A percentile compares a stretch with the other conserved stretches of the same genome.
These are phyloP conservation scores for Pyrenophora tritici-repentis DNA, from an alignment of 2,329 filamentous ascomycete species.

Conservation along the genomic window DNA sequence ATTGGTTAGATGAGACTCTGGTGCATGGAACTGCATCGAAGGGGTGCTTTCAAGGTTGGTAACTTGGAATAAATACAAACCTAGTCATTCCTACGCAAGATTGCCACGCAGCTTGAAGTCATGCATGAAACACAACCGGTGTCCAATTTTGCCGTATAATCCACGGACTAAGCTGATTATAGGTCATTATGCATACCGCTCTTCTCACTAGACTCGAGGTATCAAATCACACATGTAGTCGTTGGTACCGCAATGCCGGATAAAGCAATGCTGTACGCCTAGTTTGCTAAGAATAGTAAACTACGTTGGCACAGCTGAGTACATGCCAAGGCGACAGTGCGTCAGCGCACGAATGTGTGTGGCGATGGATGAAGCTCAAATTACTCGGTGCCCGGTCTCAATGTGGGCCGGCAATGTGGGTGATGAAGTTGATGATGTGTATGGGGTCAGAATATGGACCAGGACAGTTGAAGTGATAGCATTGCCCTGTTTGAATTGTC, in stretches of 20 bases:
- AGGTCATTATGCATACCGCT: constrained; percentile 26
- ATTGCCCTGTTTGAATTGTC: too few species aligned
- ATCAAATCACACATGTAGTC: constrained; percentile 1
- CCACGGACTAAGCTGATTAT: constrained; percentile 15
- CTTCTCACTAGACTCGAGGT: constrained; percentile 12
- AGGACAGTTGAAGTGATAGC: not conserved
- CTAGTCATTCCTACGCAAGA: too few species aligned
- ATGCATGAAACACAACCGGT: too few species aligned
- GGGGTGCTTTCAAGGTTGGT: too few species aligned
- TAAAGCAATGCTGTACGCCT: constrained; percentile 11
- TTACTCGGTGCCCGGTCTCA: not conserved
- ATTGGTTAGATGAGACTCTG: constrained; percentile 20
- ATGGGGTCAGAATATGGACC: not conserved
- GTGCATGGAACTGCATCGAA: constrained; percentile 9
- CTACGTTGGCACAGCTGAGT: constrained; percentile 12
- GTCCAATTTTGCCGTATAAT: not conserved
- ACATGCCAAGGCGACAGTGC: constrained; percentile 9
- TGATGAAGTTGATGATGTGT: not conserved
- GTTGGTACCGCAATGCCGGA: constrained; percentile 11
- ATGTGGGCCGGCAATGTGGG: not conserved
- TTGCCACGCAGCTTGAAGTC: too few species aligned
- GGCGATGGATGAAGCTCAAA: not conserved
- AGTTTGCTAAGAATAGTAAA: constrained; percentile 22
- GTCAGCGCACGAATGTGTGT: constrained; percentile 11
- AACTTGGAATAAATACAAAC: too few species aligned